Evolutionary conservation across 2,329 filamentous ascomycete species (phyloP).

Genomic region (Hypoxylon sp.): DNA sequence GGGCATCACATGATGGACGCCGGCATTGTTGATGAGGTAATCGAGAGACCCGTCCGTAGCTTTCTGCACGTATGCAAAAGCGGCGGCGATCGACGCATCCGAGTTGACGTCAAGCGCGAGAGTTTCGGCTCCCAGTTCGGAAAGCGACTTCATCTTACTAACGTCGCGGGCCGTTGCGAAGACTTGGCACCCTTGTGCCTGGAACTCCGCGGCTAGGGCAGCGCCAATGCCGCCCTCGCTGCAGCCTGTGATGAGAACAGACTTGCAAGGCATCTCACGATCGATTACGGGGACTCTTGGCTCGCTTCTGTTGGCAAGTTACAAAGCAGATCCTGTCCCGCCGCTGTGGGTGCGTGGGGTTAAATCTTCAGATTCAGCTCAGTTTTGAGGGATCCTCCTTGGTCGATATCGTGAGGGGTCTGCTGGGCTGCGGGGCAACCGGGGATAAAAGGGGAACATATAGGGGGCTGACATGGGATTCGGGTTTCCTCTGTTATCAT

Average conservation of each 20-base stretch:
- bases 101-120: slow-evolving; percentile 51
- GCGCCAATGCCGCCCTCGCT: slow-evolving; percentile 51
- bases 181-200: slow-evolving; percentile 47
- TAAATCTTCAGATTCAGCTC: neutral
- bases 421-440: neutral
- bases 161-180: slow-evolving; percentile 51
- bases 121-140: slow-evolving; percentile 44
- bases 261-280: slow-evolving; percentile 40
- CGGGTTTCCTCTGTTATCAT: neutral
- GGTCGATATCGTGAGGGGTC: neutral
- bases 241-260: slow-evolving; percentile 52
- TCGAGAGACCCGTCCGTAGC: slow-evolving; percentile 40
- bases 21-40: slow-evolving; percentile 49
- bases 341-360: neutral
- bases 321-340: neutral
- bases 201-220: slow-evolving; percentile 51
- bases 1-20: slow-evolving; percentile 43
- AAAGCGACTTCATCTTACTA: slow-evolving; percentile 45
- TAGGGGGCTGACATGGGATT: neutral
- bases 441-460: neutral
- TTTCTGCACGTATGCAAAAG: slow-evolving; percentile 33
- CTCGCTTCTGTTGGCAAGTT: slow-evolving; percentile 1
- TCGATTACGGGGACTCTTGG: neutral
- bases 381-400: neutral
- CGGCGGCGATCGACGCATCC: slow-evolving; percentile 43